Conservation (phyloP, 2,329 filamentous ascomycete genomes). For the Cryphonectria parasitica region DNA sequence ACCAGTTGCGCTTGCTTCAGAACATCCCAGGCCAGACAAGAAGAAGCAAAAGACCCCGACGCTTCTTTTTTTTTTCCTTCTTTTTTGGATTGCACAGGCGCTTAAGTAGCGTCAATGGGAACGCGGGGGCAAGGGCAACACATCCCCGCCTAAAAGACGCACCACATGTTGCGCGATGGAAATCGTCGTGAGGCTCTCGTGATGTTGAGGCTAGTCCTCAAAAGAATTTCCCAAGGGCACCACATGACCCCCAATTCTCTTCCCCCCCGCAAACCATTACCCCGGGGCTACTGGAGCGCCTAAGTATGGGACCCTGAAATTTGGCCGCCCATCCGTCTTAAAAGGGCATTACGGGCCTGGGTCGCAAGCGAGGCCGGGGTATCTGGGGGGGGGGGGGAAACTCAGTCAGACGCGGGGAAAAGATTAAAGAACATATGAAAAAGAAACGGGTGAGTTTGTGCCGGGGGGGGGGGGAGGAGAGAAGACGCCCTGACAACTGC, state of each 20-base stretch:
- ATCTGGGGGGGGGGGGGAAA: not conserved
- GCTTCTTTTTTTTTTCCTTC: not conserved
- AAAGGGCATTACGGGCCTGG: slow-evolving; percentile 13
- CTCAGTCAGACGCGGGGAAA: slow-evolving; percentile 15
- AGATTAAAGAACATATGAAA: not conserved
- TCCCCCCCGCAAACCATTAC: slow-evolving; percentile 20
- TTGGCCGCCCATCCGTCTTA: not conserved
- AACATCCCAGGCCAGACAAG: not conserved
- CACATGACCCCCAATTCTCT: slow-evolving; percentile 18
- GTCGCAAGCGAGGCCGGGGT: slow-evolving; percentile 22
- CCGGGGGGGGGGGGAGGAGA: not conserved
- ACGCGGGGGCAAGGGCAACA: too few species aligned
- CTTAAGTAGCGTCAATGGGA: not conserved
- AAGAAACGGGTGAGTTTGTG: not conserved
- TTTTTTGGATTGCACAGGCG: not conserved
- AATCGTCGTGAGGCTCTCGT: slow-evolving; percentile 2
- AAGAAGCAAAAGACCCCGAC: too few species aligned
- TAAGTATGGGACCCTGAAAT: slow-evolving; percentile 12
- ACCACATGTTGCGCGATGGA: too few species aligned
- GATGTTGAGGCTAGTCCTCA: slow-evolving; percentile 10
- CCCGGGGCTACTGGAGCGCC: slow-evolving; percentile 13
- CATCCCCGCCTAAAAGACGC: too few species aligned
- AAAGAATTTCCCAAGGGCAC: not conserved
- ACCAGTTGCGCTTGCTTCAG: not conserved
- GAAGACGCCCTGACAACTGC: not conserved